Conservation (phyloP, 176 grass and related monocot species). For the Eleusine coracana region DNA sequence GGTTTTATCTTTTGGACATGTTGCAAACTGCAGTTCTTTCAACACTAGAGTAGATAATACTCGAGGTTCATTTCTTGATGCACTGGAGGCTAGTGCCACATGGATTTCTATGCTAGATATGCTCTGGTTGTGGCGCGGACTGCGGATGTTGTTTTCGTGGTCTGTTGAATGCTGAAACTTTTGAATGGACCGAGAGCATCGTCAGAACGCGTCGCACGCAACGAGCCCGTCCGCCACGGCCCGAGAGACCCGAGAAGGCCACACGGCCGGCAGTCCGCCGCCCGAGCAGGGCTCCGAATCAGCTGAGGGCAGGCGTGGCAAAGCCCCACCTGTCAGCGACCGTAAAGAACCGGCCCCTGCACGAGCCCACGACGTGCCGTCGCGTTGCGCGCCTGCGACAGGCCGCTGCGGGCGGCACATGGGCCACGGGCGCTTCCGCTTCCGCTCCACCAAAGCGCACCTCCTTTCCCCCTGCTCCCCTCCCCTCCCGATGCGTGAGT, state of each 20-base stretch:
- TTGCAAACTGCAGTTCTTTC: too few species aligned
- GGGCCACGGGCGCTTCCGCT: neutral
- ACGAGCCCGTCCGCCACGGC: neutral
- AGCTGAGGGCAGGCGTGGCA: neutral
- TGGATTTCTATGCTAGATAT: neutral
- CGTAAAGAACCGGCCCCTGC: neutral
- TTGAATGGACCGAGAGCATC: neutral
- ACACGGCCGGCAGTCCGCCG: neutral
- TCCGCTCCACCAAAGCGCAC: conserved; percentile 21
- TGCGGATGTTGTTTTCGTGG: neutral
- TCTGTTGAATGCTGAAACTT: neutral
- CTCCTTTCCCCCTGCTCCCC: neutral
- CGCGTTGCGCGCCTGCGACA: neutral
- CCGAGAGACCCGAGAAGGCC: neutral
- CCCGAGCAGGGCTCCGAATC: neutral
- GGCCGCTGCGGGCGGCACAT: conserved; percentile 23
- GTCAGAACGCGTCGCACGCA: neutral
- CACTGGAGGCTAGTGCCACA: neutral
- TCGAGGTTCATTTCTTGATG: neutral
- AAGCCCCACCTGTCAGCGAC: conserved; percentile 25
- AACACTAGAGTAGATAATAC: neutral
- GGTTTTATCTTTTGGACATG: too few species aligned
- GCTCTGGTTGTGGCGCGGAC: too few species aligned
- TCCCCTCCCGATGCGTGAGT: conserved; percentile 19
- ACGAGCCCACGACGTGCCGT: neutral